Base-by-base conservation (phyloP, 2,329 filamentous ascomycete species). In the Helotiales sp. region DNA sequence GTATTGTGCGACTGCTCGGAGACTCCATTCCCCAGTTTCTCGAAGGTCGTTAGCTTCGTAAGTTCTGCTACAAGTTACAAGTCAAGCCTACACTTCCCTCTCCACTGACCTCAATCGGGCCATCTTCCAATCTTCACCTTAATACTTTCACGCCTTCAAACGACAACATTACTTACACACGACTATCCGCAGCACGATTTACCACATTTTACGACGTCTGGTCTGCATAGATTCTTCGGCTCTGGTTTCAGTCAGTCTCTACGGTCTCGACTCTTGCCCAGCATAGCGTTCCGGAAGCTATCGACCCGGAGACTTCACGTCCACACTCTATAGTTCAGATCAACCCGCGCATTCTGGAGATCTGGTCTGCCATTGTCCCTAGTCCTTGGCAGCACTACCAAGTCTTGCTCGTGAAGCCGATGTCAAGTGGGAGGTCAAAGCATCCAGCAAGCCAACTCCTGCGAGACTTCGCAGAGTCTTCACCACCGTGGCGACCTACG, bases 401-500 rank as follows among this genome's bases (percentile, higher is more conserved):
- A 12, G n/a, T 19, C 38, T 40, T 36, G 31, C 34, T 38, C 33
- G 47, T 60, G 56, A 49, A 46, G 58, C 62, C 60, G 66, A 69
- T 68, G 66, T 64, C 57, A 60, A 54, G 56, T 34, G 54, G 40
- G 36, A 54, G 48, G 47, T 36, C 57, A 52, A 49, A 55, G 38
- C 53, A 51, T 50, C 38, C 38, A 59, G 24, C 54, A 54, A 52
- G 57, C 51, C 54, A 55, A 56, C 47, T 55, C 55, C 65, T 66
- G 66, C 64, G 66, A 66, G 53, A 48, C 49, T 52, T 68, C 69
- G 64, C 69, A 70, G 64, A 63, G 52, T 63, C 64, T 63, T 62
- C 67, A 33, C 9, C 31, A 67, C 58, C 60, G 67, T 70, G 67
- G 69, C 68, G 66, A 59, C 61, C 52, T 66, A 60, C 64, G 62